These are phyloP conservation scores for Rhodotorula sp. DNA, from an alignment of 1,284 basidiomycete species.

Conservation along the genomic window DNA sequence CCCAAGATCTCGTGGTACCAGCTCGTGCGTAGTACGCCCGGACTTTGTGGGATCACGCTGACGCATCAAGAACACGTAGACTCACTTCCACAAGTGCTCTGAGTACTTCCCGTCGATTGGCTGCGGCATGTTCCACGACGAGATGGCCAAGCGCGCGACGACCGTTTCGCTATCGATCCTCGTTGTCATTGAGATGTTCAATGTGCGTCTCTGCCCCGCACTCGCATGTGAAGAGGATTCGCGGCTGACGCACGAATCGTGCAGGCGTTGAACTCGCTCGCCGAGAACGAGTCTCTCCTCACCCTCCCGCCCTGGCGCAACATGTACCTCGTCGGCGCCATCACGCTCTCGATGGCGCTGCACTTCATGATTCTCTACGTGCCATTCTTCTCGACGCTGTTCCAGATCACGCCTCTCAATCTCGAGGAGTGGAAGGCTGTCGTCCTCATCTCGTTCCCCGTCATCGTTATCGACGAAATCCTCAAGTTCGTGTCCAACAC, in stretches of 20 bases:
- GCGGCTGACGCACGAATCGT: background rate
- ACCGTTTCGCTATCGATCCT: conserved; percentile 94
- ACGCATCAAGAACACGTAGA: conserved; percentile 56
- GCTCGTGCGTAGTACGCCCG: conserved; percentile 63
- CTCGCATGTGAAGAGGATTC: background rate
- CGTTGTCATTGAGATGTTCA: conserved; percentile 97
- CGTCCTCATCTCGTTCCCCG: conserved; percentile 80
- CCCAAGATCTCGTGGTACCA: conserved; percentile 93
- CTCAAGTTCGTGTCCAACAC: conserved; percentile 74
- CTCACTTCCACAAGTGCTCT: conserved; percentile 90
- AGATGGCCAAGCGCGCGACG: conserved; percentile 79
- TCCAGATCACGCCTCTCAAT: conserved; percentile 88
- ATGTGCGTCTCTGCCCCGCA: conserved; percentile 55
- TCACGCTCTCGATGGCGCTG: conserved; percentile 82
- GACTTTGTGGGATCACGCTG: background rate
- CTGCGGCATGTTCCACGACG: conserved; percentile 89
- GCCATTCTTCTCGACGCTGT: conserved; percentile 79
- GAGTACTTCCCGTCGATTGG: conserved; percentile 80
- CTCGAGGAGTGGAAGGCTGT: conserved; percentile 96
- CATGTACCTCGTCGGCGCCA: conserved; percentile 82
- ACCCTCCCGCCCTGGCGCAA: conserved; percentile 91
- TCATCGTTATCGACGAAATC: conserved; percentile 85
- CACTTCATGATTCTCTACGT: conserved; percentile 95
- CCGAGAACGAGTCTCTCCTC: conserved; percentile 93
- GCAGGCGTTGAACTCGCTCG: conserved; percentile 71